phyloP scores from a whole-genome alignment of 805 yeast genomes.

The Alloascoidea africana region DNA sequence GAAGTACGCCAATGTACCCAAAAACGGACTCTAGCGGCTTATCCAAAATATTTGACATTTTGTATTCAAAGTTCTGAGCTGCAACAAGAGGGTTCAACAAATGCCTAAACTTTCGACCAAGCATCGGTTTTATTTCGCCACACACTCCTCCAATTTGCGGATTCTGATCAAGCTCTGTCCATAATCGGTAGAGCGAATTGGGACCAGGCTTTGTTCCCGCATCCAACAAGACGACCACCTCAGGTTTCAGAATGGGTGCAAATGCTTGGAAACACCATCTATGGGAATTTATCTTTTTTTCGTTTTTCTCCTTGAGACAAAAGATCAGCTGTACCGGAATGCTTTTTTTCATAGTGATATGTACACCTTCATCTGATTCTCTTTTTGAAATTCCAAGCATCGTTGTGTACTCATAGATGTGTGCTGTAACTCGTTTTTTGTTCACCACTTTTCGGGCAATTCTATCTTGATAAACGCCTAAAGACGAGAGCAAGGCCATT shows the following conservation, averaged over 20 bases:
- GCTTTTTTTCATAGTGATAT: conserved; percentile 33
- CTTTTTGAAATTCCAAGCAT: conserved; percentile 23
- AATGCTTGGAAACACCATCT: conserved; percentile 59
- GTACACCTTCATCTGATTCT: conserved; percentile 38
- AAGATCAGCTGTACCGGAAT: conserved; percentile 50
- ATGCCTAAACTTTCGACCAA: conserved; percentile 30
- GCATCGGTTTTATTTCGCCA: conserved; percentile 53
- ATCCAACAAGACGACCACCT: conserved; percentile 39
- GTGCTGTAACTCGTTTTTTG: conserved; percentile 46
- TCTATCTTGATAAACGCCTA: conserved; percentile 55
- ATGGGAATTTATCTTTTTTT: conserved; percentile 52
- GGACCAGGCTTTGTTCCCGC: conserved; percentile 53
- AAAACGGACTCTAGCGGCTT: conserved; percentile 51
- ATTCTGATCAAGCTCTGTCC: conserved; percentile 49
- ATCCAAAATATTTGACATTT: conserved; percentile 51
- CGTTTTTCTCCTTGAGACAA: conserved; percentile 45
- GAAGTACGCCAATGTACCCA: conserved; percentile 50
- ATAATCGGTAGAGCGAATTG: conserved; percentile 38
- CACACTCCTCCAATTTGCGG: conserved; percentile 54
- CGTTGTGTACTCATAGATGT: conserved; percentile 53
- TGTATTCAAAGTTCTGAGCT: conserved; percentile 52
- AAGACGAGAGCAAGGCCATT: conserved; percentile 45
- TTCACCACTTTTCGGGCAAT: conserved; percentile 44
- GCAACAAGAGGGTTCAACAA: conserved; percentile 47
- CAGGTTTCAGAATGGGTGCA: conserved; percentile 41